phyloP scores from a whole-genome alignment of 73 alveolate species.

The Paramecium sonneborni region DNA sequence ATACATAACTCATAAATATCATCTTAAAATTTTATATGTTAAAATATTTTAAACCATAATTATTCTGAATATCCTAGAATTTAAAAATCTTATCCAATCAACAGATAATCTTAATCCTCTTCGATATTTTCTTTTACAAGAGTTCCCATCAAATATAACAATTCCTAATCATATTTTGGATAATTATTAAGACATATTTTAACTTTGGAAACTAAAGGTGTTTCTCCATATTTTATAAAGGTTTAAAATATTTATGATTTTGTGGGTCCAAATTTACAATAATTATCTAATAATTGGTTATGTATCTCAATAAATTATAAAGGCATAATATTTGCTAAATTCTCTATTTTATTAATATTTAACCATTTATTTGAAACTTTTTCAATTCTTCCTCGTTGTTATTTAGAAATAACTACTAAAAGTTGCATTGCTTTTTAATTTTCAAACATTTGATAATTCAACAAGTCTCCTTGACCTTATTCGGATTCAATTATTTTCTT shows the following conservation, averaged over 20 bases:
- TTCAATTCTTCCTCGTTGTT: not conserved
- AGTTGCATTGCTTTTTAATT: not conserved
- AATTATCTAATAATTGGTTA: not conserved
- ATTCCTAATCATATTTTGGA: not conserved
- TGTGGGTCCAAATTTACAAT: not conserved
- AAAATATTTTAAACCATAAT: not conserved
- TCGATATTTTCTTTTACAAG: not conserved
- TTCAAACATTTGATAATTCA: conserved; percentile 6
- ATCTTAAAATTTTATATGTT: not conserved
- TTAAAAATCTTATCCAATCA: not conserved
- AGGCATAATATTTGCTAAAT: not conserved
- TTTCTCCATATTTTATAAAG: not conserved
- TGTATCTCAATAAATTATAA: not conserved
- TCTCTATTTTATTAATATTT: not conserved
- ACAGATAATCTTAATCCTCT: not conserved
- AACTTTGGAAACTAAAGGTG: not conserved
- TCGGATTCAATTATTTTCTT: not conserved
- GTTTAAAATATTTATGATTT: not conserved
- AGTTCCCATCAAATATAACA: not conserved
- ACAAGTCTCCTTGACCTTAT: not conserved
- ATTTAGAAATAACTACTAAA: not conserved
- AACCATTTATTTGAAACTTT: not conserved
- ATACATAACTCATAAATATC: not conserved
- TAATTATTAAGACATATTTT: not conserved
- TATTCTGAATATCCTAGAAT: not conserved